These are phyloP conservation scores for Populus hybrid DNA, from an alignment of 441 rosid species.

Conservation along the genomic window DNA sequence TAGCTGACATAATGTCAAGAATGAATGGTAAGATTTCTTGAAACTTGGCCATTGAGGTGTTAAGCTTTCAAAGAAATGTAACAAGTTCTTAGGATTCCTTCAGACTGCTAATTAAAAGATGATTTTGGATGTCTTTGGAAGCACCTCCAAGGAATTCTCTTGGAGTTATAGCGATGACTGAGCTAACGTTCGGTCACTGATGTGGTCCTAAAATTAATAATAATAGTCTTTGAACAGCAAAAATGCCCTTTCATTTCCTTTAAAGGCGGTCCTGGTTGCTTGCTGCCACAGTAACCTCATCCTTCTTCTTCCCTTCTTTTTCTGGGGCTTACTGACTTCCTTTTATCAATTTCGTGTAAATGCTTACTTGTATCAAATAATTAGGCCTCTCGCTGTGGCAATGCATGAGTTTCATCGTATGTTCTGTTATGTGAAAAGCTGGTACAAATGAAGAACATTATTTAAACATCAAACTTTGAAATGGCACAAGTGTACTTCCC, in stretches of 20 bases:
- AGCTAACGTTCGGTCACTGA: not conserved
- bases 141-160: not conserved
- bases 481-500: not conserved
- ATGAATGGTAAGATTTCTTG: conserved; percentile 52
- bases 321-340: not conserved
- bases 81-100: not conserved
- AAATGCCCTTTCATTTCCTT: not conserved
- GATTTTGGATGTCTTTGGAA: not conserved
- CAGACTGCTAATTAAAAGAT: not conserved
- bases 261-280: conserved; percentile 12
- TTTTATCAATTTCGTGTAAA: not conserved
- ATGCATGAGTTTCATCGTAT: not conserved
- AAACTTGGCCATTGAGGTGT: not conserved
- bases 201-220: not conserved
- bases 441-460: not conserved
- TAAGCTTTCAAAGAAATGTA: not conserved
- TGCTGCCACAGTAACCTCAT: not conserved
- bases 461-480: not conserved
- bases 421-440: not conserved
- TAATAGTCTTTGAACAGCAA: not conserved
- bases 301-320: not conserved
- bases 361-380: not conserved
- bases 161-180: not conserved
- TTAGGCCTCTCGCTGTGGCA: not conserved
- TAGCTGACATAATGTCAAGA: conserved; percentile 73